These are phyloP conservation scores for Fusarium chuoi DNA, from an alignment of 2,329 filamentous ascomycete species.

Conservation along the genomic window DNA sequence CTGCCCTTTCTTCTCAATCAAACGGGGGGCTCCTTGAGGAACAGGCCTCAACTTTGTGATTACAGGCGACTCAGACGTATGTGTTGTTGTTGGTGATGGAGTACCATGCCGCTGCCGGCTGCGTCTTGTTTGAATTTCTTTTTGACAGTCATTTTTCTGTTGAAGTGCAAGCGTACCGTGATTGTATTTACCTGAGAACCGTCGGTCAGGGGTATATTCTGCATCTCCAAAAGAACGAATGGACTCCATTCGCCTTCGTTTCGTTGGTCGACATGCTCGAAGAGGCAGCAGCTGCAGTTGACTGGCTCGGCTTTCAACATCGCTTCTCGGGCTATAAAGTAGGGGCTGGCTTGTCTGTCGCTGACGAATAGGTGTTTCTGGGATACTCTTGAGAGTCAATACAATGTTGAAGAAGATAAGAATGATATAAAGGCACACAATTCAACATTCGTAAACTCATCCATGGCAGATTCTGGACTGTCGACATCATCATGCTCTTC, in stretches of 20 bases:
- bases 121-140: neutral
- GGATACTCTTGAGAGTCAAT: constrained; percentile 24
- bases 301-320: neutral
- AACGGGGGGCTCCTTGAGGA: constrained; percentile 42
- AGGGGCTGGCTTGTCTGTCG: neutral
- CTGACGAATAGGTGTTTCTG: constrained; percentile 26
- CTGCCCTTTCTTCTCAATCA: constrained; percentile 40
- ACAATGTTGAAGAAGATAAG: rapidly evolving
- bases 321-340: neutral
- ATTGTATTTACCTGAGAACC: neutral
- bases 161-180: neutral
- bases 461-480: neutral
- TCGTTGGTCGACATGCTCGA: neutral
- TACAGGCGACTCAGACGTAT: too few relatives aligned
- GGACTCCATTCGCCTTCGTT: constrained; percentile 32
- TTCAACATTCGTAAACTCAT: constrained; percentile 29
- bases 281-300: neutral
- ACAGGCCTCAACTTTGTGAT: constrained; percentile 39
- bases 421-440: constrained; percentile 8
- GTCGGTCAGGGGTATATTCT: neutral
- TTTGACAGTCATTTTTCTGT: neutral
- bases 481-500: neutral
- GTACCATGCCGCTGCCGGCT: neutral
- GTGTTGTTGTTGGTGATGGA: neutral
- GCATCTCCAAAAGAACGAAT: constrained; percentile 19